Conservation (phyloP, 2,329 filamentous ascomycete genomes). For the Exophiala calicioides region DNA sequence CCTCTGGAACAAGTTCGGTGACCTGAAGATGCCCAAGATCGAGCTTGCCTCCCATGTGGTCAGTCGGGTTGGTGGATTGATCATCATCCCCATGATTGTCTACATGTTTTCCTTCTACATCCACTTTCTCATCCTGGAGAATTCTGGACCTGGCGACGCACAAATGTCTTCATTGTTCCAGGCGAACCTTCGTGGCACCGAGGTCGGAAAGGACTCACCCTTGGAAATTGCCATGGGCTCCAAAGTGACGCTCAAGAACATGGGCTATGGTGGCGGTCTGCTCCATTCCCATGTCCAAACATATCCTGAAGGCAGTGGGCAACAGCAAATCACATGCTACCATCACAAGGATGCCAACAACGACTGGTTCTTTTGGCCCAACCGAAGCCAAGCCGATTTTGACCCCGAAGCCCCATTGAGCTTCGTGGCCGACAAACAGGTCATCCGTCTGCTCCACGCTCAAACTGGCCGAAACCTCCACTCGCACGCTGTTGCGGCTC, state of each 20-base stretch:
- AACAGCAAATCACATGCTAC: slow-evolving; percentile 98
- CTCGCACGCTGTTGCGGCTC: slow-evolving; percentile 86
- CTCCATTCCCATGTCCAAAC: slow-evolving; percentile 38
- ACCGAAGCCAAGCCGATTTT: slow-evolving; percentile 73
- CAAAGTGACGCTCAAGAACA: slow-evolving; percentile 92
- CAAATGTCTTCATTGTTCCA: slow-evolving; percentile 99
- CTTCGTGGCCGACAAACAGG: slow-evolving; percentile 74
- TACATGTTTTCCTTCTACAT: slow-evolving; percentile 95
- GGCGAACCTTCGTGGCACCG: slow-evolving; percentile 89
- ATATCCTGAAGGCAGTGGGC: slow-evolving; percentile 46
- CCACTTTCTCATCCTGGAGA: slow-evolving; percentile 91
- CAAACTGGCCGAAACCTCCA: slow-evolving; percentile 97
- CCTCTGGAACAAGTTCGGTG: slow-evolving; percentile 96
- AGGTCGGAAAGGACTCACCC: slow-evolving; percentile 91
- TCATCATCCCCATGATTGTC: slow-evolving; percentile 82
- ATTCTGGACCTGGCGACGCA: slow-evolving; percentile 93
- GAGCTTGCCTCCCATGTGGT: slow-evolving; percentile 74
- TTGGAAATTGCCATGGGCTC: slow-evolving; percentile 90
- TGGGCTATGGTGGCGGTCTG: slow-evolving; percentile 96
- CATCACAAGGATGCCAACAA: slow-evolving; percentile 99
- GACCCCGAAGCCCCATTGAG: slow-evolving; percentile 68
- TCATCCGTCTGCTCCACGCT: slow-evolving; percentile 85
- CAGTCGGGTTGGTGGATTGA: slow-evolving; percentile 81
- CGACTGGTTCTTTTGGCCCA: slow-evolving; percentile 99
- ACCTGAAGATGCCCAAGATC: slow-evolving; percentile 81